Conservation (phyloP, 257 asterid genomes). For the Misopates orontium region DNA sequence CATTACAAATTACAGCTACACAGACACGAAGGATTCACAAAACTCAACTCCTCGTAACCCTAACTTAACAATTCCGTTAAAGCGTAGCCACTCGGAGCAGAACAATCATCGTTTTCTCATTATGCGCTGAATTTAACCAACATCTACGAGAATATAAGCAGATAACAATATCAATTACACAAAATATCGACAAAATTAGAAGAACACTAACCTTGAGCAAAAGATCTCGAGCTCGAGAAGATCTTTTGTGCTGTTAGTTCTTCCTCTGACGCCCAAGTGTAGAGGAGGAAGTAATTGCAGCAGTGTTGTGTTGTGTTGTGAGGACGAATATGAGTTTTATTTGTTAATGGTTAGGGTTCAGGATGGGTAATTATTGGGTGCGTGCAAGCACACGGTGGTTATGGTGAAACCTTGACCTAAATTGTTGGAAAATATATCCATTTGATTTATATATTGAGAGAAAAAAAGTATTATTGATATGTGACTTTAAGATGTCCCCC, state of each 20-base stretch:
- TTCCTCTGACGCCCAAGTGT: too few species aligned
- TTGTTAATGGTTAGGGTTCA: constrained; percentile 38
- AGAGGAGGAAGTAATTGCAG: constrained; percentile 2
- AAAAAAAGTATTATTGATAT: too few species aligned
- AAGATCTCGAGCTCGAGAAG: constrained; percentile 13
- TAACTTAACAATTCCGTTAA: not conserved
- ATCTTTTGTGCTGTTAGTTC: not conserved
- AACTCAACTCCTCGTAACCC: constrained; percentile 19
- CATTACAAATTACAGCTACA: too few species aligned
- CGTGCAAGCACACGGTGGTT: constrained; percentile 13
- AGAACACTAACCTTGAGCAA: constrained; percentile 25
- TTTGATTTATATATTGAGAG: too few species aligned
- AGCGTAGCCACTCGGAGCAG: too few species aligned
- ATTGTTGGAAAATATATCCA: too few species aligned
- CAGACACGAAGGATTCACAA: not conserved
- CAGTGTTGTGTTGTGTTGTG: too few species aligned
- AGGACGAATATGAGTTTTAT: constrained; percentile 14
- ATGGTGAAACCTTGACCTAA: constrained; percentile 13
- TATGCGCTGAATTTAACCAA: not conserved
- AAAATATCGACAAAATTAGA: not conserved
- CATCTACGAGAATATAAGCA: not conserved
- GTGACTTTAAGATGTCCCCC: too few species aligned
- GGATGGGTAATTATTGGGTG: constrained; percentile 30
- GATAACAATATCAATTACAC: not conserved
- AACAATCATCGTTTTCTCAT: not conserved